Conservation (phyloP, 1,284 basidiomycete species). For the Ustilago xerochloae region DNA sequence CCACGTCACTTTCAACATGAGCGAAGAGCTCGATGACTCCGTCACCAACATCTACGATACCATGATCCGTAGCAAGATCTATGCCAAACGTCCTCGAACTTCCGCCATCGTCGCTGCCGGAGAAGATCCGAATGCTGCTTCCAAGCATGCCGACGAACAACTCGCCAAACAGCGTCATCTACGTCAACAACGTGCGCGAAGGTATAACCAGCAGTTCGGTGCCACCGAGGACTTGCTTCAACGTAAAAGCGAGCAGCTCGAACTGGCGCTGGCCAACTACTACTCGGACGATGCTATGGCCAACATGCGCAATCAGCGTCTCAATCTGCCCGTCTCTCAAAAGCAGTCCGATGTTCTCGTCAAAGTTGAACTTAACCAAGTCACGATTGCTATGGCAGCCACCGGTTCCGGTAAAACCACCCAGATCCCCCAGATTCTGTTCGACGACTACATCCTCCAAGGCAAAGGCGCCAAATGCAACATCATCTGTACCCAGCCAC, state of each 20-base stretch:
- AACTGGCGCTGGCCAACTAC: slow-evolving; percentile 75
- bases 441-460: slow-evolving; percentile 83
- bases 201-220: slow-evolving; percentile 40
- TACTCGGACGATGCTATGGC: slow-evolving; percentile 75
- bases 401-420: slow-evolving; percentile 97
- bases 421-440: slow-evolving; percentile 90
- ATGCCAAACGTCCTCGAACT: slow-evolving; percentile 61
- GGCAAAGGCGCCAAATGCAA: slow-evolving; percentile 87
- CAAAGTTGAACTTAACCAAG: slow-evolving; percentile 82
- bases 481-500: slow-evolving; percentile 91
- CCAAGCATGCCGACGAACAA: slow-evolving; percentile 55
- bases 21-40: slow-evolving; percentile 77
- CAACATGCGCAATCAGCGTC: slow-evolving; percentile 77
- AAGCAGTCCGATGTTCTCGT: slow-evolving; percentile 67
- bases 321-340: slow-evolving; percentile 76
- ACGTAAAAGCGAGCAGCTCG: slow-evolving; percentile 76
- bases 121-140: slow-evolving; percentile 57
- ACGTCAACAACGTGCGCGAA: slow-evolving; percentile 33
- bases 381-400: slow-evolving; percentile 92
- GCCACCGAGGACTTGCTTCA: slow-evolving; percentile 63
- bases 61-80: slow-evolving; percentile 71
- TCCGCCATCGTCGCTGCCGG: slow-evolving; percentile 37
- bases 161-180: slow-evolving; percentile 40
- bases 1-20: slow-evolving; percentile 79
- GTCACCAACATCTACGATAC: slow-evolving; percentile 77